Percentiles rank a stretch among this genome's conserved stretches.
Evolutionary conservation across 768 basidiomycete species (phyloP).

Genomic region (Amanita fuliginea): DNA sequence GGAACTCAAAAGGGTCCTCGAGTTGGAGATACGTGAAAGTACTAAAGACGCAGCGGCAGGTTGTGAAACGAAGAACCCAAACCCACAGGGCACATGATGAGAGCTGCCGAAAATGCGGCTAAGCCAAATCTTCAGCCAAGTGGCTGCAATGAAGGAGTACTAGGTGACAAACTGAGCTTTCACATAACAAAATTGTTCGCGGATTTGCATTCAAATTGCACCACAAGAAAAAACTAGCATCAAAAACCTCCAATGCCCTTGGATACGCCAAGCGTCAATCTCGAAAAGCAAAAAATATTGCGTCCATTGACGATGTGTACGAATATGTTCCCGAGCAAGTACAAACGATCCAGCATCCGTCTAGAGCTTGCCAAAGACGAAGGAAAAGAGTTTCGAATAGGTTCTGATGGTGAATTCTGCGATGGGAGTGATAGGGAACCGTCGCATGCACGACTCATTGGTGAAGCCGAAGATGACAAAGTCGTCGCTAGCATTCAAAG

Average conservation of each 20-base stretch:
- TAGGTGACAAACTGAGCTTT: too few species aligned
- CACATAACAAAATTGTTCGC: too few species aligned
- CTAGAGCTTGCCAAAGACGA: constrained; percentile 52
- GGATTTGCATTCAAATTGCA: too few species aligned
- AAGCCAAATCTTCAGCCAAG: too few species aligned
- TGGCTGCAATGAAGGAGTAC: too few species aligned
- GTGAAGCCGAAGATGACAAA: constrained; percentile 40
- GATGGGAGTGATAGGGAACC: constrained; percentile 29
- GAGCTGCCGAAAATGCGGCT: too few species aligned
- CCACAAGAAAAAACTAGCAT: too few species aligned
- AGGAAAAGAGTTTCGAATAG: constrained; percentile 25
- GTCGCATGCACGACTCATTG: constrained; percentile 36
- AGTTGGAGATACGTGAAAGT: too few species aligned
- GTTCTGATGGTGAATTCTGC: constrained; percentile 28
- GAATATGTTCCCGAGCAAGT: constrained; percentile 45
- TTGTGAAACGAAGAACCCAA: too few species aligned
- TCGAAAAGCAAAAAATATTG: constrained; percentile 26
- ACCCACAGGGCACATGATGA: too few species aligned
- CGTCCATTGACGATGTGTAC: constrained; percentile 42
- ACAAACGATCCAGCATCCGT: constrained; percentile 38
- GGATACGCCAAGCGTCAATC: constrained; percentile 44
- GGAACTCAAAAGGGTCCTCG: too few species aligned
- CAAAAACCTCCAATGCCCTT: constrained; percentile 27
- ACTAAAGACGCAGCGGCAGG: too few species aligned
- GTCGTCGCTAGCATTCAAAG: constrained; percentile 63